Evolutionary conservation across 2,329 filamentous ascomycete species (phyloP), one percentile per base, ranked within the genome.

Genomic region (Fusarium sulawesiense): DNA sequence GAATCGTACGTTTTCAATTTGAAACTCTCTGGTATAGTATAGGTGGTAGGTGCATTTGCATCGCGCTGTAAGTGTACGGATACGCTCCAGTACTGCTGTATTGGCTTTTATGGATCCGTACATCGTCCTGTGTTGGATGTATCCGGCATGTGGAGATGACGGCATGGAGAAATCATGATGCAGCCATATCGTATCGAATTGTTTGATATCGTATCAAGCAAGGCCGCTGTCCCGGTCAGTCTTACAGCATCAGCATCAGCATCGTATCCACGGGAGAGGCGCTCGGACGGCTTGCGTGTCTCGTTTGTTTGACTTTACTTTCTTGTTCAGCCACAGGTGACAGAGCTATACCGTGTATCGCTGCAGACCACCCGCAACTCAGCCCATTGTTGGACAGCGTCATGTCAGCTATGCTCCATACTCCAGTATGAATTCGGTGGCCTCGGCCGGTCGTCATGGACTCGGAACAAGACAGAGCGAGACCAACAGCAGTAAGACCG

Each of bases 241-340:
- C 42, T 70, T 66, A 66, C 61, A 70, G 27, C 47, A 60, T 55
- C 25, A 41, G 12, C 40, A 37, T n/a, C 60, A 61, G 23, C 63
- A 67, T 72, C 54, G 69, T 70, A 66, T 70, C 27, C 60, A 62
- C 61, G 44, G 21, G 21, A 48, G 27, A 48, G 45, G 57, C 56
- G 65, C 65, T 72, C 60, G 65, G 69, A 64, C 61, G 68, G 64
- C 64, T 71, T 69, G 68, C 68, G 64, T 54, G 68, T 71, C 60
- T 55, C 49, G 45, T 55, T 59, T 54, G 45, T 55, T 59, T 54
- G 25, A 47, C 23, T 51, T 42, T 55, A 32, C 51, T 47, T 54
- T 57, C 18, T 37, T 62, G 46, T 30, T 51, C 37, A 45, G 44
- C 27, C 30, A 37, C 49, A 55, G 42, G 48, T 55, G 42, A 32